phyloP scores from a whole-genome alignment of 1,139 yeast genomes.

The Meyerozyma smithsonii region DNA sequence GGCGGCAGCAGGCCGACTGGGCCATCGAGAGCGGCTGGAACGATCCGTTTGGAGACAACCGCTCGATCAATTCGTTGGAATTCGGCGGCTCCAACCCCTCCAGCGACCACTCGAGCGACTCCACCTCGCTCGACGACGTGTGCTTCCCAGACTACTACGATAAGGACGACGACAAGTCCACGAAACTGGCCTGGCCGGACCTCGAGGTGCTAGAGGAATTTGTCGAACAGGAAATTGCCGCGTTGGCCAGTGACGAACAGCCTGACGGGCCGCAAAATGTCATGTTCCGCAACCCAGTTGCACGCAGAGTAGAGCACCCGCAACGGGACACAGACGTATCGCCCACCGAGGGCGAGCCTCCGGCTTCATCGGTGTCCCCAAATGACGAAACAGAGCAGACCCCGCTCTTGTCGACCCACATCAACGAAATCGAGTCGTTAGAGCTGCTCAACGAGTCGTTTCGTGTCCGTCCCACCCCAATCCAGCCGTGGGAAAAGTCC shows the following conservation, averaged over 20 bases:
- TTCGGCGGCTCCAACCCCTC: conserved; percentile 65
- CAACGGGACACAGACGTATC: conserved; percentile 2
- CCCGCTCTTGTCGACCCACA: conserved; percentile 35
- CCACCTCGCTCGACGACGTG: conserved; percentile 81
- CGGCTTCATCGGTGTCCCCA: neutral
- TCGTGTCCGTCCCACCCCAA: conserved; percentile 67
- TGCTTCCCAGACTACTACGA: conserved; percentile 8
- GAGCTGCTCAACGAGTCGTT: conserved; percentile 35
- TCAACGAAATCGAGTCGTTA: conserved; percentile 62
- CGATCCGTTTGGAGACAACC: conserved; percentile 12
- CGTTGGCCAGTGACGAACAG: conserved; percentile 21
- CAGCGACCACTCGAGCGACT: conserved; percentile 65
- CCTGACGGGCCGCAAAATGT: conserved; percentile 16
- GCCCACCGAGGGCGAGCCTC: conserved; percentile 4
- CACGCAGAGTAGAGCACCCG: conserved; percentile 9
- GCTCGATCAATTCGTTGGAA: conserved; percentile 31
- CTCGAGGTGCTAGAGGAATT: conserved; percentile 68
- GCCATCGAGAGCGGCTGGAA: conserved; percentile 15
- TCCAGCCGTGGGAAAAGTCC: conserved; percentile 70
- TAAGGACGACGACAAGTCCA: conserved; percentile 13
- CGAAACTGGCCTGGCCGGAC: conserved; percentile 68
- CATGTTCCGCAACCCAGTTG: conserved; percentile 21
- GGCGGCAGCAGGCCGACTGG: conserved; percentile 31
- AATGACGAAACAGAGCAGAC: conserved; percentile 7
- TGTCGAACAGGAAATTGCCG: conserved; percentile 61